Percentiles rank a stretch among this genome's conserved stretches.
phyloP scores from a whole-genome alignment of 208 protist genomes.

The Leishmania mexicana region DNA sequence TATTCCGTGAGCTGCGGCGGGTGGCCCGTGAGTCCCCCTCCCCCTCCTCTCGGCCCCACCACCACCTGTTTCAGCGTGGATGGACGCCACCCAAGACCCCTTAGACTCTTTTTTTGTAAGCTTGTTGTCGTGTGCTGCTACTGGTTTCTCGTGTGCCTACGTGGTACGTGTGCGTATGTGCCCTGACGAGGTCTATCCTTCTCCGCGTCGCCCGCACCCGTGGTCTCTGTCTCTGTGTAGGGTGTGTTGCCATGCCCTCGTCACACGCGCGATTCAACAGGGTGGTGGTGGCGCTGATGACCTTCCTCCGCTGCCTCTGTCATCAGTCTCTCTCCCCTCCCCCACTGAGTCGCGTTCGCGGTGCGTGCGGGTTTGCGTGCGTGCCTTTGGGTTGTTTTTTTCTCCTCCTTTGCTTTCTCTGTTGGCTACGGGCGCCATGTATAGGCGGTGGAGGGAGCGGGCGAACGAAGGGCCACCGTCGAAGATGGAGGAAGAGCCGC shows the following conservation, averaged over 20 bases:
- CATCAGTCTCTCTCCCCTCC: background rate
- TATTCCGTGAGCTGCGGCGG: background rate
- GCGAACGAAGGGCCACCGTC: background rate
- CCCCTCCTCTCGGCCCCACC: background rate
- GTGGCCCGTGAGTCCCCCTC: background rate
- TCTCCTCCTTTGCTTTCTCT: background rate
- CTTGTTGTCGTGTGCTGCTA: conserved; percentile 4
- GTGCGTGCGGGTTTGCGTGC: background rate
- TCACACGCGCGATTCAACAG: background rate
- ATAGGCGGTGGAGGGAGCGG: background rate
- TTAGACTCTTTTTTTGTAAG: conserved; percentile 4
- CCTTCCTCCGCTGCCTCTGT: background rate
- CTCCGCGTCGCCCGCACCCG: background rate
- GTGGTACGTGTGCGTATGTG: background rate
- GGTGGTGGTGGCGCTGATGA: background rate
- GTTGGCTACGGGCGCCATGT: background rate
- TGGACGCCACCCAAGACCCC: background rate
- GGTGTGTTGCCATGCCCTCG: background rate
- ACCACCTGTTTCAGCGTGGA: background rate
- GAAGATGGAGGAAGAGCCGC: background rate
- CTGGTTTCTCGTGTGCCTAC: background rate
- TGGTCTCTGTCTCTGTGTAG: background rate
- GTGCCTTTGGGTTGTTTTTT: background rate
- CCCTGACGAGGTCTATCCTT: background rate
- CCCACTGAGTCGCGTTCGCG: background rate